Base-by-base conservation (phyloP, 2,329 filamentous ascomycete species). In the Alternaria brassicicola region DNA sequence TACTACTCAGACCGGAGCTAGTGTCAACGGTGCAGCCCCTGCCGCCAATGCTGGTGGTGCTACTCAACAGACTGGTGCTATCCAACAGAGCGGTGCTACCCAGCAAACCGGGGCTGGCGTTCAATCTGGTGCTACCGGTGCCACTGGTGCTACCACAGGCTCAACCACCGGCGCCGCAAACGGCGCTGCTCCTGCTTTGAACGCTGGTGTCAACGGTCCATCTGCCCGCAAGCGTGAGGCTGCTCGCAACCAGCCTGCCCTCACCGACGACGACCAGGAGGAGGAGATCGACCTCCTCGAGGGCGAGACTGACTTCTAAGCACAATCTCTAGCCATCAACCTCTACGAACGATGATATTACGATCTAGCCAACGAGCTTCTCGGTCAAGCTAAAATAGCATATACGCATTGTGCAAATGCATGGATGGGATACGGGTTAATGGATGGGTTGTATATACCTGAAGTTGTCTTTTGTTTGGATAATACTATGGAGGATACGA, bases 201-300 rank as follows among this genome's bases (percentile, higher is more conserved):
- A 58, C 26, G 30, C 57, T n/a, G 35, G 13, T 17, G n/a, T 38
- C 35, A 38, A 38, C 38, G 61, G 62, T 26, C 62, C 62, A 23
- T 60, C 61, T 25, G 59, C 60, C 45, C 63, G 61, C 59, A 69
- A 68, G 66, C 66, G 66, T 28, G 59, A 53, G 19, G 57, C 65
- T 30, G 50, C 57, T 30, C 62, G 57, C 52, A 49, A 45, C 17
- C 59, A 64, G 57, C 63, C 68, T 19, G 38, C 43, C 23, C 66
- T 76, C 58, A 74, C 72, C 57, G 52, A 74, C 54, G 74, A 76
- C 58, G 74, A 72, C 52, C 64, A 76, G 58, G 73, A 76, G 66
- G 74, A 76, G 66, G 74, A 76, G 65, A 8, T 74, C 46, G 70
- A 66, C 21, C 65, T 72, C 38, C 31, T 70, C 31, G 64, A 57